Percentiles rank a stretch among this genome's conserved stretches.
Conservation (phyloP, 129 eudicot genomes). For the Lonicera japonica region DNA sequence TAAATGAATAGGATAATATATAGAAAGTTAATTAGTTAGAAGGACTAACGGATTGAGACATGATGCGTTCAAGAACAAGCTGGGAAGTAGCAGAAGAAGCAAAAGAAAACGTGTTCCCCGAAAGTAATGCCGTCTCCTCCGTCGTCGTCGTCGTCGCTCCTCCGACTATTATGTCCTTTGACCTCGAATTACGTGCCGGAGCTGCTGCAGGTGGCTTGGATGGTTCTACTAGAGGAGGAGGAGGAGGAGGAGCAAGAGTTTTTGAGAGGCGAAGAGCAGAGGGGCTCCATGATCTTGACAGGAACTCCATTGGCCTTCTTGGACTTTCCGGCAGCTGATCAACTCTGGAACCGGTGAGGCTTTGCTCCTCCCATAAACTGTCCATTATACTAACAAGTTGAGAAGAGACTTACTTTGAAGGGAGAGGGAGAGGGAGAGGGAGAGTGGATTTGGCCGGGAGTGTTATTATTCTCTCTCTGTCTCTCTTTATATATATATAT, state of each 20-base stretch:
- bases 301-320: slow-evolving; percentile 81
- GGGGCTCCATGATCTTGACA: slow-evolving; percentile 93
- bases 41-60: slow-evolving; percentile 82
- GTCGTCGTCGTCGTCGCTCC: slow-evolving; percentile 31
- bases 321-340: slow-evolving; percentile 86
- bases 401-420: not conserved
- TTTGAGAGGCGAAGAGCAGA: slow-evolving; percentile 77
- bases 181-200: slow-evolving; percentile 16
- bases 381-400: slow-evolving; percentile 33
- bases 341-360: slow-evolving; percentile 32
- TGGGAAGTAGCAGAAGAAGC: slow-evolving; percentile 96
- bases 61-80: slow-evolving; percentile 89
- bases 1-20: not conserved
- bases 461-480: too few relatives aligned
- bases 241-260: slow-evolving; percentile 53
- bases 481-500: too few relatives aligned
- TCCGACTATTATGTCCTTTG: slow-evolving; percentile 18
- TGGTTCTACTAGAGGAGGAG: too few relatives aligned
- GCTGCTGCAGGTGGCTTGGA: not conserved
- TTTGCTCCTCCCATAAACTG: slow-evolving; percentile 40
- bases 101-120: slow-evolving; percentile 85
- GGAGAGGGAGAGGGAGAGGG: not conserved
- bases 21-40: not conserved
- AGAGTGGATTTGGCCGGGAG: slow-evolving; percentile 6
- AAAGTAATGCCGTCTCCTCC: slow-evolving; percentile 36